Base-by-base conservation (phyloP, 495 filamentous ascomycete species). In the Margaritispora aquatica region DNA sequence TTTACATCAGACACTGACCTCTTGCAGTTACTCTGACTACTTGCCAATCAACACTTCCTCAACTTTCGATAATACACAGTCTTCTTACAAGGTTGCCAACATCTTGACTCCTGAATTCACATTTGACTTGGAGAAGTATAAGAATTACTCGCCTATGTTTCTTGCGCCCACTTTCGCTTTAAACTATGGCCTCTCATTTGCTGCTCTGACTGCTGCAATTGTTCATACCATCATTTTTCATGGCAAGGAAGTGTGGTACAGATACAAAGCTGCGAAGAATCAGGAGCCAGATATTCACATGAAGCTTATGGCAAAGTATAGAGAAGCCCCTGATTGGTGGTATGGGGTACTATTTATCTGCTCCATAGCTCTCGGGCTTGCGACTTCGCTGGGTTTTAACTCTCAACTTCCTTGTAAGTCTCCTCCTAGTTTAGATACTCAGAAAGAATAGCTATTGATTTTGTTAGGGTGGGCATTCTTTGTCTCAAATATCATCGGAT, bases 111-210 rank as follows among this genome's bases (percentile, higher is more conserved):
- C 73, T 15, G 72, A 79, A 1, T 71, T 74, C 22, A 80, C 75
- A n/a, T 72, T 86, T 47, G 69, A 83, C 47, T 71, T 76, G 56
- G 70, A 68, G 54, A 77, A 75, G 2, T 85, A 86, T 67, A 71
- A 83, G 54, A 66, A 69, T 2, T 86, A 87, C 67, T 85, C 81
- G 10, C 83, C 83, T 0, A 72, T 85, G 24, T 87, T 82, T 59
- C 70, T 87, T 11, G 83, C 80, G 67, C 84, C 82, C 26, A 79
- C 81, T 0, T 87, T 84, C 61, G 77, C 81, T 51, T 69, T 86
- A 38, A 77, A 81, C 0, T 90, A 88, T 57, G 86, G 85, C 0
- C 71, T 89, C 1, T 85, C 84, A 0, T 89, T 89, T 63, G 87
- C 87, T 11, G 82, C 86, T 34, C 79, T 89, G 26, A 76, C 83